Evolutionary conservation across 2,329 filamentous ascomycete genomes (phyloP).

Genomic region (Chalara sp.): DNA sequence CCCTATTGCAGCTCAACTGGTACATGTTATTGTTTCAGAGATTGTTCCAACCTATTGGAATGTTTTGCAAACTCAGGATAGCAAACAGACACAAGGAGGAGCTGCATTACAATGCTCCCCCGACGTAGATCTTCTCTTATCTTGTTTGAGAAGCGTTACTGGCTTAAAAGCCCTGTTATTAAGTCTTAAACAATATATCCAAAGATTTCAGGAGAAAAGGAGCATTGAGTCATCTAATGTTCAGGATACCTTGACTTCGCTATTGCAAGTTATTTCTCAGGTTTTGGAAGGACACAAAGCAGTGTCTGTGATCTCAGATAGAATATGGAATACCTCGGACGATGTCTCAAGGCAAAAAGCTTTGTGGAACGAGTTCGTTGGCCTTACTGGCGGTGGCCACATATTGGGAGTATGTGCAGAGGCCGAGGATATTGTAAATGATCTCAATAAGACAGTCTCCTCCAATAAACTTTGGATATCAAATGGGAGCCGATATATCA

Average conservation of each 20-base stretch:
- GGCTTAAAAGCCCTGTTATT: conserved; percentile 72
- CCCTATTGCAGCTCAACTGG: conserved; percentile 65
- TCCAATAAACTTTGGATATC: conserved; percentile 23
- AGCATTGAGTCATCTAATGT: conserved; percentile 22
- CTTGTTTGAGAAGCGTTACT: conserved; percentile 64
- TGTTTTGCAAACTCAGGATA: conserved; percentile 33
- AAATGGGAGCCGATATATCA: conserved; percentile 22
- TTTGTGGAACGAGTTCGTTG: conserved; percentile 58
- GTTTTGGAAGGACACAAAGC: conserved; percentile 38
- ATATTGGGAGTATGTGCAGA: conserved; percentile 52
- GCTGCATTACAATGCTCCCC: background rate
- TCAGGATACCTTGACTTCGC: conserved; percentile 29
- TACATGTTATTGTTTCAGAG: conserved; percentile 66
- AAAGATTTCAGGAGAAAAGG: conserved; percentile 36
- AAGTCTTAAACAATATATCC: conserved; percentile 58
- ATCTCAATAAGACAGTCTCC: conserved; percentile 17
- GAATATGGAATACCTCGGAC: conserved; percentile 31
- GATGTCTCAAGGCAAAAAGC: conserved; percentile 37
- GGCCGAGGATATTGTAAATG: conserved; percentile 34
- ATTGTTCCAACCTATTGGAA: conserved; percentile 81
- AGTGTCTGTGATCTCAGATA: conserved; percentile 36
- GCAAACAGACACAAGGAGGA: conserved; percentile 14
- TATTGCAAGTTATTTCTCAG: conserved; percentile 34
- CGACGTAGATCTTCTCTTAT: conserved; percentile 46
- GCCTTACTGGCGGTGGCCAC: conserved; percentile 52